Evolutionary conservation across 495 filamentous ascomycete species (phyloP).

Genomic region (Niebla homalea): DNA sequence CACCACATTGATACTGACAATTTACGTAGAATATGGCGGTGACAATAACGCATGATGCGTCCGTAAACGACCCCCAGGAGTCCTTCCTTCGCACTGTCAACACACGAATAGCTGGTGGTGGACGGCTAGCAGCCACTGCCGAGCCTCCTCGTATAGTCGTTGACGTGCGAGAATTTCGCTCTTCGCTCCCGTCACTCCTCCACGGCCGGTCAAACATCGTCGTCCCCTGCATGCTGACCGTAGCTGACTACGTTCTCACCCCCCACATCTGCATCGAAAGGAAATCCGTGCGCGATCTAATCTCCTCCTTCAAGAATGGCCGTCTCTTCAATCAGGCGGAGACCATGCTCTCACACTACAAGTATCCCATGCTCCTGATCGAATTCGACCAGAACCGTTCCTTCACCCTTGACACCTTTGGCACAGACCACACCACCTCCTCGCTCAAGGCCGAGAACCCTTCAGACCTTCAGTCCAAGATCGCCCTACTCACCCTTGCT

Average conservation of each 20-base stretch:
- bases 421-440: conserved; percentile 56
- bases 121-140: conserved; percentile 73
- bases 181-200: conserved; percentile 77
- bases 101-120: conserved; percentile 90
- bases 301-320: conserved; percentile 80
- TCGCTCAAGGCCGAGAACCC: conserved; percentile 38
- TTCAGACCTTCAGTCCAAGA: conserved; percentile 75
- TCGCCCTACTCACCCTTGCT: conserved; percentile 84
- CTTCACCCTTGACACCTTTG: conserved; percentile 90
- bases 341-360: conserved; percentile 88
- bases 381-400: conserved; percentile 97
- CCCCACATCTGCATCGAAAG: conserved; percentile 88
- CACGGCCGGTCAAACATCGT: conserved; percentile 77
- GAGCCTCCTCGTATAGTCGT: conserved; percentile 88
- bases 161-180: conserved; percentile 91
- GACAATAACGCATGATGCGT: conserved; percentile 61
- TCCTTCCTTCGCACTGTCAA: conserved; percentile 90
- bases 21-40: conserved; percentile 59
- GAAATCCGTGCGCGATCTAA: conserved; percentile 82
- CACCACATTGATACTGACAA: conserved; percentile 5
- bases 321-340: conserved; percentile 87
- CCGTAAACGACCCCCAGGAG: conserved; percentile 76
- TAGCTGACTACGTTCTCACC: conserved; percentile 89
- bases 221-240: conserved; percentile 87
- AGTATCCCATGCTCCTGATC: conserved; percentile 79